phyloP scores from a whole-genome alignment of 2,329 filamentous ascomycete species.

The Zasmidium cellare region DNA sequence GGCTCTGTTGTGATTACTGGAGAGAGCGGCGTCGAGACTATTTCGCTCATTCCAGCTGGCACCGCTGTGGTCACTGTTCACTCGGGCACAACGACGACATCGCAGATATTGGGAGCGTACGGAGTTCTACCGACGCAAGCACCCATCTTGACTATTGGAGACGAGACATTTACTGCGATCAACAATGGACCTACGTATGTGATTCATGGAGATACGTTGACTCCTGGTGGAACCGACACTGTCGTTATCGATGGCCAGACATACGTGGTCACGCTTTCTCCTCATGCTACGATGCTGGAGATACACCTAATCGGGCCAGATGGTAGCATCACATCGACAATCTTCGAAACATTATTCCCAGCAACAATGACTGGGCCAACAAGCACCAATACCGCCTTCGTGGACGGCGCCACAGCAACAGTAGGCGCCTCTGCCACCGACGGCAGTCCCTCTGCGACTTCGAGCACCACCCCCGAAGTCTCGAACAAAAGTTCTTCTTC shows the following conservation, averaged over 20 bases:
- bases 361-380: slow-evolving; percentile 35
- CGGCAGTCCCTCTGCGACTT: slow-evolving; percentile 1
- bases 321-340: slow-evolving; percentile 32
- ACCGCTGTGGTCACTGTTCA: slow-evolving; percentile 21
- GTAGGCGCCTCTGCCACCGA: slow-evolving; percentile 5
- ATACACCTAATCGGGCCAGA: slow-evolving; percentile 36
- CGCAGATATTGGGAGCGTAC: slow-evolving; percentile 23
- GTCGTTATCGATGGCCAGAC: slow-evolving; percentile 29
- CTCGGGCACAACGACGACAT: slow-evolving; percentile 28
- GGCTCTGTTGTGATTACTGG: slow-evolving; percentile 26
- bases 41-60: slow-evolving; percentile 37
- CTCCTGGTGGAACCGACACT: slow-evolving; percentile 35
- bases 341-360: slow-evolving; percentile 39
- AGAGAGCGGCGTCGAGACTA: slow-evolving; percentile 29
- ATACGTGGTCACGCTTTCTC: slow-evolving; percentile 34
- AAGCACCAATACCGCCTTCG: slow-evolving; percentile 16
- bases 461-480: neutral
- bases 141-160: slow-evolving; percentile 34
- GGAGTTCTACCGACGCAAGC: slow-evolving; percentile 27
- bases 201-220: slow-evolving; percentile 41
- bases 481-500: neutral
- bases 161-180: slow-evolving; percentile 31
- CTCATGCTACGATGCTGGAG: slow-evolving; percentile 38
- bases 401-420: slow-evolving; percentile 7
- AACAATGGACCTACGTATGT: slow-evolving; percentile 37